Base-by-base conservation (phyloP, 805 yeast species). In the Vanderwaltozyma tropicalis region DNA sequence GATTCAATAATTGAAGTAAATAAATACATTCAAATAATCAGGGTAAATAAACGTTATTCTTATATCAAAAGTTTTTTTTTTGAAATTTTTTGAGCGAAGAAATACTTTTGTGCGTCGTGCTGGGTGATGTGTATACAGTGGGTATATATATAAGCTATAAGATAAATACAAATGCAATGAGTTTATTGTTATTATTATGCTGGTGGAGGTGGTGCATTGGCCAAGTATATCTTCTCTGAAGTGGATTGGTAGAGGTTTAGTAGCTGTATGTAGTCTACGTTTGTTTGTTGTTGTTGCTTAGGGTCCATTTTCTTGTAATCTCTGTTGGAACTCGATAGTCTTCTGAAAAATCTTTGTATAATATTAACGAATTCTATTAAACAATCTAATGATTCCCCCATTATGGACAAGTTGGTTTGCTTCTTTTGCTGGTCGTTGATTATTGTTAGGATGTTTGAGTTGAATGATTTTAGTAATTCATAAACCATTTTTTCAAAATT, bases 401-500 rank as follows among this genome's bases (percentile, higher is more conserved):
- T 56, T 26, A 66, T 64, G 39, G 68, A 64, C 32, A 62, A 44
- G 39, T 66, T 66, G 45, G 61, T 60, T 11, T 59, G 53, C 8
- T 52, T 41, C 17, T 50, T 53, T 5, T 50, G 36, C 4, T 57
- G 46, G 35, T 55, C 46, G 14, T 56, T 55, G 5, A 32, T n/a
- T 13, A 30, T 30, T 21, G 15, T 12, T 11, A 33, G 10, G 10
- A 34, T 31, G 42, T 74, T 69, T 9, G 69, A 54, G 48, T 78
- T 80, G 54, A 77, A 64, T 17, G 70, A 62, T 39, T 69, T 72
- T 37, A 78, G 50, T 10, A 73, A 38, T 29, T 68, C 75, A 20
- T 62, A 42, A 16, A 73, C 39, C 48, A 68, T 62, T 20, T 61
- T 61, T 40, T 72, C 76, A 30, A 75, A 62, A 7, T 49, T 44